Evolutionary conservation across 1,284 basidiomycete species (phyloP).

Genomic region (Puccinia hordei): DNA sequence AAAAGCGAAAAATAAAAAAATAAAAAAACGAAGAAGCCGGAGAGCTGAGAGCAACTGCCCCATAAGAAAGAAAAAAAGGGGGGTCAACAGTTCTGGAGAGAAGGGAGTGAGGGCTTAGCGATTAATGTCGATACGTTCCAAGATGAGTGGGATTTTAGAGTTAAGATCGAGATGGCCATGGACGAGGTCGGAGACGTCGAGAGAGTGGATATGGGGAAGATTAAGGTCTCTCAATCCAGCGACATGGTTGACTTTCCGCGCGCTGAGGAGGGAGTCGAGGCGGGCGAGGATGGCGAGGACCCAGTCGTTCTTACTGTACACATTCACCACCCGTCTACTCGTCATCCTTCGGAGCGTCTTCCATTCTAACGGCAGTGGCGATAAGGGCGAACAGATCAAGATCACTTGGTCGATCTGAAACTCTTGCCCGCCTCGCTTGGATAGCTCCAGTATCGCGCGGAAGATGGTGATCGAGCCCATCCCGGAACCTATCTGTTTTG

Average conservation of each 20-base stretch:
- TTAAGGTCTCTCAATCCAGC: constrained; percentile 54
- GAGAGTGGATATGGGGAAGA: constrained; percentile 55
- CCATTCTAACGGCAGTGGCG: constrained; percentile 62
- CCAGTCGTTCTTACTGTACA: constrained; percentile 62
- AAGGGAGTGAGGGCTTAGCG: neutral
- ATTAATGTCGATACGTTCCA: constrained; percentile 42
- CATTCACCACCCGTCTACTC: constrained; percentile 63
- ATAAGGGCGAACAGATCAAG: constrained; percentile 63
- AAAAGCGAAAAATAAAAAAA: too few relatives aligned
- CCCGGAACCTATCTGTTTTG: constrained; percentile 63
- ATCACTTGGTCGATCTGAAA: constrained; percentile 64
- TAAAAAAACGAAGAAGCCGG: neutral
- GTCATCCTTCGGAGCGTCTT: constrained; percentile 61
- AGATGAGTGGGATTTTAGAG: constrained; percentile 35
- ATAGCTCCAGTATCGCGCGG: constrained; percentile 63
- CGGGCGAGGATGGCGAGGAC: constrained; percentile 64
- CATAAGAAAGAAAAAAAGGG: neutral
- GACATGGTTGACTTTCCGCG: constrained; percentile 55
- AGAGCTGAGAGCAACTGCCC: neutral
- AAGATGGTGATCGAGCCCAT: constrained; percentile 65
- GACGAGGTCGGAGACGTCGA: constrained; percentile 56
- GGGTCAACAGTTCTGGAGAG: too few relatives aligned
- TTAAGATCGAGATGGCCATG: constrained; percentile 55
- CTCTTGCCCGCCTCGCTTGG: constrained; percentile 49
- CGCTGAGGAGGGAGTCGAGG: constrained; percentile 63